Evolutionary conservation across 768 basidiomycete species (phyloP), one percentile per base, ranked within the genome.

Genomic region (Galerina sulciceps): DNA sequence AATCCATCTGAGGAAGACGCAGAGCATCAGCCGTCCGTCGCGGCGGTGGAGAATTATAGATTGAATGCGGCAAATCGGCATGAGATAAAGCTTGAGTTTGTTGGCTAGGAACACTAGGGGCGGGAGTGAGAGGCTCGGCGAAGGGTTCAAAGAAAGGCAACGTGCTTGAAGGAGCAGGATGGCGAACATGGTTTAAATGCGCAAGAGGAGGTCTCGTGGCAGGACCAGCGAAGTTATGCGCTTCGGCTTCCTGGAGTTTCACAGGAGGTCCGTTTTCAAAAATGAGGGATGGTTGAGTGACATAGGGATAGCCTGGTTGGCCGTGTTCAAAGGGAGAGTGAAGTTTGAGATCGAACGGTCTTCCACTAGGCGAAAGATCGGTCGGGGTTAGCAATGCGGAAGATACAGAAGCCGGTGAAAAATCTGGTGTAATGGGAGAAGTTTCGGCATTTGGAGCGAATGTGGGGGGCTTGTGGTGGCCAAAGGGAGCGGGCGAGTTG

Each of bases 311-410:
- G 56, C 55, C 61, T 38, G 74, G 71, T 55, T 80, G 72, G 55
- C 72, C 60, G 64, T 74, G 50, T 47, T 89, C 88, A 63, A 84
- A 85, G 26, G 82, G 75, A 43, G 81, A 74, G 60, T 81, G 76
- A 43, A 83, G 66, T 69, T 81, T 89, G 52, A 80, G 67, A 62
- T 89, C 86, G 65, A 87, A 85, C 14, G 81, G 69, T 51, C 73
- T 69, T 53, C 81, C 82, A 52, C 84, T 82, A 23, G 90, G 90
- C 13, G 89, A 90, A 49, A 88, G 76, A 65, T 91, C 89, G 40
- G 88, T 87, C 1, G 90, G 90, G 0, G 90, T 92, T 58, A 91
- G 73, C 17, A 91, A 80, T 15, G 86, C 83, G 38, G 89, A 90
- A 14, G 87, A 81, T 1, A 83, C 87, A 31, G 90, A 91, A 37